phyloP scores from a whole-genome alignment of 257 asterid species.

The Mitragyna speciosa region DNA sequence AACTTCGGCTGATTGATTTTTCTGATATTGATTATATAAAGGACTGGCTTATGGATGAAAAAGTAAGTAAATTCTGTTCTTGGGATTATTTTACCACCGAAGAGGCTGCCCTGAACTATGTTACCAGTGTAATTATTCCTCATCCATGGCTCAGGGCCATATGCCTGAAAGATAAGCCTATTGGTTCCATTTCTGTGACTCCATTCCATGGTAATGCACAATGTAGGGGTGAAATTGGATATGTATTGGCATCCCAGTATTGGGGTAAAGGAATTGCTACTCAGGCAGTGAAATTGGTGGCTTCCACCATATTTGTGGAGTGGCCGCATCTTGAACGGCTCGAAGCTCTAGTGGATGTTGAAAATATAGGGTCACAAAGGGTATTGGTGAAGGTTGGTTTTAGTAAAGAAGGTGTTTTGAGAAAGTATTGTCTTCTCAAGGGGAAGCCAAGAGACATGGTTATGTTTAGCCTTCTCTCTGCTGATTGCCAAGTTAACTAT shows the following conservation, averaged over 20 bases:
- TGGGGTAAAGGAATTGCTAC: conserved; percentile 89
- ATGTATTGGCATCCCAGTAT: conserved; percentile 53
- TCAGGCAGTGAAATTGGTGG: conserved; percentile 67
- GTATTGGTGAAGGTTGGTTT: conserved; percentile 83
- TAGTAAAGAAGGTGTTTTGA: conserved; percentile 60
- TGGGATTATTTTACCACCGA: conserved; percentile 55
- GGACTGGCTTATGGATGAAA: conserved; percentile 57
- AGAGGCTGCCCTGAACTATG: conserved; percentile 44
- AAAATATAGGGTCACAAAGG: conserved; percentile 71
- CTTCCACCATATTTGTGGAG: conserved; percentile 50
- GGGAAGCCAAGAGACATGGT: conserved; percentile 59
- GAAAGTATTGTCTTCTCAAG: conserved; percentile 60
- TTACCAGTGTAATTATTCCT: conserved; percentile 21
- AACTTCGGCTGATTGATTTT: conserved; percentile 49
- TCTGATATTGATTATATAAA: conserved; percentile 62
- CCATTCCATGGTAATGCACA: conserved; percentile 36
- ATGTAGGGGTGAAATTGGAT: conserved; percentile 77
- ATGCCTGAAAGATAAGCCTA: conserved; percentile 49
- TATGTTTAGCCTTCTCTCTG: conserved; percentile 62
- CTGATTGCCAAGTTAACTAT: conserved; percentile 39
- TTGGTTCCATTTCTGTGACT: conserved; percentile 52
- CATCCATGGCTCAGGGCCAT: conserved; percentile 67
- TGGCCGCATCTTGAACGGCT: conserved; percentile 73
- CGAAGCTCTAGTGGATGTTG: conserved; percentile 73
- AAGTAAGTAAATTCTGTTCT: conserved; percentile 64